Evolutionary conservation across 805 yeast species (phyloP), one percentile per base, ranked within the genome.

Genomic region (Lipomyces anomalus): DNA sequence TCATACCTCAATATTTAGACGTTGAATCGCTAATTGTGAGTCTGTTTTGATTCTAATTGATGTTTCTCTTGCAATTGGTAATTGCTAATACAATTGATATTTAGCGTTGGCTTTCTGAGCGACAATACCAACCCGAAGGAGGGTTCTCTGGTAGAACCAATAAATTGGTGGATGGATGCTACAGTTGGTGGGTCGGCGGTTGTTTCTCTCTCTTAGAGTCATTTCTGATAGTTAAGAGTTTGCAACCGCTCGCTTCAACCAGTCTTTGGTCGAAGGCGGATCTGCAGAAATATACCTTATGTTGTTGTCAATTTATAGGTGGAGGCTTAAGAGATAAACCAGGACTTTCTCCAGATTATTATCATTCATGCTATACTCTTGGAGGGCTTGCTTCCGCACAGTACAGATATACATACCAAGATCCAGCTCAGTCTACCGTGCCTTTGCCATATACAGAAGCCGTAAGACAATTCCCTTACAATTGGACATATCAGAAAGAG

Each of bases 141-240:
- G 97, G 97, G 0, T 74, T 90, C 38, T 73, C 80, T 9, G 99
- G 99, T 0, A 74, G 99, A 44, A 78, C 95, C 0, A 90, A 90
- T 62, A 92, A 92, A 61, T 71, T 92, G 26, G 97, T 92, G 1
- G 98, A 92, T 62, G 96, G 95, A 0, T 92, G 98, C 64, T 92
- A 92, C 62, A 79, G 90, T 60, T 90, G 83, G 63, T 92, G 98
- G 98, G 82, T 88, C 1, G 97, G 97, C 1, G 94, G 87, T 0
- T 62, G 81, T 32, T 69, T 74, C 51, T 78, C 85, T 0, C 63
- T 86, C 29, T 47, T 87, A 3, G 92, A 84, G 48, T 67, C 74
- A 0, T 67, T 81, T 0, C 29, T 69, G 1, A 67, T 61, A 13
- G 59, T 63, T 2, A 57, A 61, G 0, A 63, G 67, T 9, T 3